Conservation (phyloP, 2,329 filamentous ascomycete species). For the Talaromyces atroroseus region DNA sequence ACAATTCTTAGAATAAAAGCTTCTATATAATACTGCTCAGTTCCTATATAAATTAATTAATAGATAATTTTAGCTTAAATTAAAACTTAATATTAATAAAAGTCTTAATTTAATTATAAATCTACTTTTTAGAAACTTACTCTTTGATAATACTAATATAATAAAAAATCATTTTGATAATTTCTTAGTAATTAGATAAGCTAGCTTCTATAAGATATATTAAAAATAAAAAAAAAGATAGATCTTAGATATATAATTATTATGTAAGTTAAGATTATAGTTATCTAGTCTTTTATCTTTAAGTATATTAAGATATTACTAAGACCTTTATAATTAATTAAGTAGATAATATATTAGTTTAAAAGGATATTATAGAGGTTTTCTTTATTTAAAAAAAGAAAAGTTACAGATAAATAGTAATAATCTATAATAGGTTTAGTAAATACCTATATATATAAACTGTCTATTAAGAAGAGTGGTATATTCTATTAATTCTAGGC, state of each 20-base stretch:
- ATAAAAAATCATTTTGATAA: conserved; percentile 79
- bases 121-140: conserved; percentile 78
- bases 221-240: conserved; percentile 69
- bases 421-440: conserved; percentile 90
- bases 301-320: conserved; percentile 87
- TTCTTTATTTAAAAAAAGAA: conserved; percentile 85
- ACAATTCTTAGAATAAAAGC: conserved; percentile 75
- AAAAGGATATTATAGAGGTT: conserved; percentile 72
- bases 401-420: conserved; percentile 70
- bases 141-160: conserved; percentile 85
- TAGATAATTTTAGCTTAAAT: conserved; percentile 87
- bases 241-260: conserved; percentile 73
- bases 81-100: conserved; percentile 92
- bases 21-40: conserved; percentile 88
- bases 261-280: conserved; percentile 70
- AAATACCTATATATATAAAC: conserved; percentile 68
- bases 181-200: conserved; percentile 72
- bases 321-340: conserved; percentile 88
- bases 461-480: conserved; percentile 53
- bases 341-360: conserved; percentile 76
- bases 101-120: conserved; percentile 84
- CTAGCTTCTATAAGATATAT: conserved; percentile 80
- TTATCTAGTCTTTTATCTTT: conserved; percentile 86
- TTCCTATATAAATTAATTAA: conserved; percentile 80
- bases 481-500: conserved; percentile 63